Evolutionary conservation across 768 basidiomycete species (phyloP).

Genomic region (Lactifluus piperatus): DNA sequence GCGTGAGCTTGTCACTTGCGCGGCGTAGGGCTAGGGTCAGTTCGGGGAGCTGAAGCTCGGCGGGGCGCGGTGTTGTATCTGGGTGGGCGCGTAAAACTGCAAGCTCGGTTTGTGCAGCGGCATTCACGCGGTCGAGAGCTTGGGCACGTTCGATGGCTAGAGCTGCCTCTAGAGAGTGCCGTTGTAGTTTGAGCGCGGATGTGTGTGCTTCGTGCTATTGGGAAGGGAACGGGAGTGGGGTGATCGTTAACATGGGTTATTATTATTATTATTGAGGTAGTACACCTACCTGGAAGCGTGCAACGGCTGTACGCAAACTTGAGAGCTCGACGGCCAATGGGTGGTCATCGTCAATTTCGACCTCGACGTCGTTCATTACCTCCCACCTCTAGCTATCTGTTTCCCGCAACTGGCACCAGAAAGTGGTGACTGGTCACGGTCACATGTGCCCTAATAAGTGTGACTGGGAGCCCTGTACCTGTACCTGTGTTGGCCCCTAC

Average conservation of each 20-base stretch:
- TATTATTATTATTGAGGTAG: too few relatives aligned
- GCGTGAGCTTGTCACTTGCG: slow-evolving; percentile 56
- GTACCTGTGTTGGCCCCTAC: too few relatives aligned
- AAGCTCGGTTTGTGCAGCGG: slow-evolving; percentile 46
- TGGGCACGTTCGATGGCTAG: slow-evolving; percentile 39
- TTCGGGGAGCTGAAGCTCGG: slow-evolving; percentile 36
- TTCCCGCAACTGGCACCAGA: too few relatives aligned
- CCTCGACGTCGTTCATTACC: slow-evolving; percentile 16
- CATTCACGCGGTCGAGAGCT: slow-evolving; percentile 52
- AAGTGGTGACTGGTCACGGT: too few relatives aligned
- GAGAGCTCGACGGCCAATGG: slow-evolving; percentile 31
- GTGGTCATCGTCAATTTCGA: slow-evolving; percentile 28
- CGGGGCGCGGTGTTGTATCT: slow-evolving; percentile 33
- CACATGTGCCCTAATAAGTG: too few relatives aligned
- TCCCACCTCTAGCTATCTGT: background rate
- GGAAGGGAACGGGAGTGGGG: too few relatives aligned
- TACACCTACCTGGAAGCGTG: slow-evolving; percentile 30
- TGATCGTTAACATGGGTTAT: too few relatives aligned
- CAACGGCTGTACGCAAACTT: slow-evolving; percentile 29
- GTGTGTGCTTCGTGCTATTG: slow-evolving; percentile 60
- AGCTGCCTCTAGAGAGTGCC: slow-evolving; percentile 46
- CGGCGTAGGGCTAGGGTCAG: slow-evolving; percentile 61
- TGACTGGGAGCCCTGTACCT: too few relatives aligned
- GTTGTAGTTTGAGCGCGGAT: slow-evolving; percentile 58
- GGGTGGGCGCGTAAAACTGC: slow-evolving; percentile 46